These are phyloP conservation scores for Mycena maculata DNA, from an alignment of 768 basidiomycete genomes.

Conservation along the genomic window DNA sequence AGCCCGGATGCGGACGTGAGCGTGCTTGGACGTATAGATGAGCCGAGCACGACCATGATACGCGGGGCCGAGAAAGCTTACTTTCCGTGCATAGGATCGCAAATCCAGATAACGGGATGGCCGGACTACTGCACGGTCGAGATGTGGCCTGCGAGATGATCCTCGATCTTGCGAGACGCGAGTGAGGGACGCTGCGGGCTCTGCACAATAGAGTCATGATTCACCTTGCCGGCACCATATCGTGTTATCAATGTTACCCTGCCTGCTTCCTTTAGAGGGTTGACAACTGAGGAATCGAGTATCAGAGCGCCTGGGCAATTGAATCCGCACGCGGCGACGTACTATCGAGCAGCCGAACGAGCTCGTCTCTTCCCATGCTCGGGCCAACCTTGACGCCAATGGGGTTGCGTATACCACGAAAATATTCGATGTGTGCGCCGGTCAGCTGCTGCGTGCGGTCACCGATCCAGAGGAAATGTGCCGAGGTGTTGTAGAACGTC, in stretches of 20 bases:
- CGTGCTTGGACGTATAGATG: constrained; percentile 70
- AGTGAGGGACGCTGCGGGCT: neutral
- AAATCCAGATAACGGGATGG: constrained; percentile 94
- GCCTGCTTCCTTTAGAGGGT: constrained; percentile 85
- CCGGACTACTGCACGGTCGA: constrained; percentile 78
- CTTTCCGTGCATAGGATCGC: constrained; percentile 99
- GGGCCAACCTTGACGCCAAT: constrained; percentile 98
- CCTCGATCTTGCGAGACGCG: constrained; percentile 64
- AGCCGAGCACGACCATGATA: neutral
- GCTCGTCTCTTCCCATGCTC: constrained; percentile 81
- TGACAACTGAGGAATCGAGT: constrained; percentile 71
- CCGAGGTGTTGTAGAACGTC: constrained; percentile 88
- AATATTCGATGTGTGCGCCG: constrained; percentile 96
- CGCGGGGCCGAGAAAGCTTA: constrained; percentile 48
- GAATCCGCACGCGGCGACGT: constrained; percentile 47
- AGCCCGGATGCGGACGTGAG: constrained; percentile 81
- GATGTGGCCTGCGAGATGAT: constrained; percentile 84
- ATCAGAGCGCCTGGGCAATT: too few species aligned
- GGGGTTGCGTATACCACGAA: constrained; percentile 91
- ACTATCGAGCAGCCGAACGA: constrained; percentile 83
- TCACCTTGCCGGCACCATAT: constrained; percentile 89
- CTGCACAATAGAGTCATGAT: constrained; percentile 14
- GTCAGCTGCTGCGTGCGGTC: constrained; percentile 93
- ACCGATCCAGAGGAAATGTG: constrained; percentile 97
- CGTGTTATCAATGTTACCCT: constrained; percentile 92